phyloP scores from a whole-genome alignment of 2,329 filamentous ascomycete species.

The Coniochaeta sp. region DNA sequence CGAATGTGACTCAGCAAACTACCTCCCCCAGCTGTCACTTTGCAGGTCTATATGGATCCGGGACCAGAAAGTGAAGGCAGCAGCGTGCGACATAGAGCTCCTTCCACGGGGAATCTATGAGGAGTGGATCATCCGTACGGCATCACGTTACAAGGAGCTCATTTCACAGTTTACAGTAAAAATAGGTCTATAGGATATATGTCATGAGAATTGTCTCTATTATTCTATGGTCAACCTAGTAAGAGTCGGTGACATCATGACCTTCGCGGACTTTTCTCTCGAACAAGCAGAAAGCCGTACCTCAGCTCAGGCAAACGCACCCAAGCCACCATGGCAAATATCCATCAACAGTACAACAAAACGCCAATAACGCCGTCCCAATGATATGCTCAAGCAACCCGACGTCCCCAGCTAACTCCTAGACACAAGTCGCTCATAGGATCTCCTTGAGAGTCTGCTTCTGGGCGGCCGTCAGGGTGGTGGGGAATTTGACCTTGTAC shows the following conservation, averaged over 20 bases:
- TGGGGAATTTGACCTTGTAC: slow-evolving; percentile 91
- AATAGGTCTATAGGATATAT: background rate
- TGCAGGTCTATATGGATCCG: too few species aligned
- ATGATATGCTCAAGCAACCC: background rate
- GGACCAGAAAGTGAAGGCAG: too few species aligned
- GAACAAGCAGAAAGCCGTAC: background rate
- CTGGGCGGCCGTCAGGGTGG: slow-evolving; percentile 65
- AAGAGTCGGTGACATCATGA: background rate
- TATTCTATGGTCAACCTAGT: background rate
- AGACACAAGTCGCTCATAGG: slow-evolving; percentile 37
- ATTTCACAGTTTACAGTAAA: background rate
- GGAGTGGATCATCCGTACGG: too few species aligned
- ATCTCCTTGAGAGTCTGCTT: slow-evolving; percentile 78
- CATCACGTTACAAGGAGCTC: too few species aligned
- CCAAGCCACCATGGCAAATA: background rate
- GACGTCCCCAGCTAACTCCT: too few species aligned
- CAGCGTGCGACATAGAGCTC: too few species aligned
- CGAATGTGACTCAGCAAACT: too few species aligned
- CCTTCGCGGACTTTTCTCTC: background rate
- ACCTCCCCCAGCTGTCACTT: too few species aligned
- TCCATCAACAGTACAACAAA: background rate
- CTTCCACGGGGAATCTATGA: too few species aligned
- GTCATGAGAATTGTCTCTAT: background rate
- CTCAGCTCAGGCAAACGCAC: too few species aligned
- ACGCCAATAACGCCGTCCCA: background rate